Evolutionary conservation across 2,329 filamentous ascomycete genomes (phyloP).

Genomic region (Orbilia quercus): DNA sequence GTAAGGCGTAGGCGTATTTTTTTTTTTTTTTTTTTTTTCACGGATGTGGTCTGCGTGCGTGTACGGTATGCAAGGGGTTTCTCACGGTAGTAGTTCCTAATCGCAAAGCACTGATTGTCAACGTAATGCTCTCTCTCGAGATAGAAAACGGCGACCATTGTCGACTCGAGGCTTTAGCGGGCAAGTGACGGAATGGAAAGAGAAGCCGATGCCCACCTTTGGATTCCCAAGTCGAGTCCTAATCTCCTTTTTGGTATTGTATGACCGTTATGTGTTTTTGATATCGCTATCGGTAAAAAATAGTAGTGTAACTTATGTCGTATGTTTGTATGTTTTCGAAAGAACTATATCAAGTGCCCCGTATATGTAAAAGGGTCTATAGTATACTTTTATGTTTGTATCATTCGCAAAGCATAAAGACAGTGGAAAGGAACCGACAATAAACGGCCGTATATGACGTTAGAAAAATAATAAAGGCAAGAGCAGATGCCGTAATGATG

Average conservation of each 20-base stretch:
- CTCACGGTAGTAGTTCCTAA: constrained; percentile 42
- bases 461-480: constrained; percentile 50
- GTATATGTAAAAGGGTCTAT: constrained; percentile 37
- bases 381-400: constrained; percentile 25
- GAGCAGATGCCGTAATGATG: constrained; percentile 41
- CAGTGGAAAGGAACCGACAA: constrained; percentile 44
- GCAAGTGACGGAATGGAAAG: constrained; percentile 34
- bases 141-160: constrained; percentile 47
- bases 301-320: constrained; percentile 34
- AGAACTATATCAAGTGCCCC: no score
- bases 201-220: constrained; percentile 42
- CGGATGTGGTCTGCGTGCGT: constrained; percentile 14
- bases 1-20: constrained; percentile 29
- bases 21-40: no score
- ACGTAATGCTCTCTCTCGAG: constrained; percentile 37
- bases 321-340: constrained; percentile 31
- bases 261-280: constrained; percentile 34
- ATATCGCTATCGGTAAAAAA: constrained; percentile 53
- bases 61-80: constrained; percentile 56
- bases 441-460: constrained; percentile 54
- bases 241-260: no score
- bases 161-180: constrained; percentile 23
- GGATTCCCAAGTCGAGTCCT: not conserved
- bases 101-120: constrained; percentile 37
- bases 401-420: constrained; percentile 38